A percentile compares a stretch with the other conserved stretches of the same genome.
Conservation (phyloP, 805 yeast species). For the Pichia nakasei region DNA sequence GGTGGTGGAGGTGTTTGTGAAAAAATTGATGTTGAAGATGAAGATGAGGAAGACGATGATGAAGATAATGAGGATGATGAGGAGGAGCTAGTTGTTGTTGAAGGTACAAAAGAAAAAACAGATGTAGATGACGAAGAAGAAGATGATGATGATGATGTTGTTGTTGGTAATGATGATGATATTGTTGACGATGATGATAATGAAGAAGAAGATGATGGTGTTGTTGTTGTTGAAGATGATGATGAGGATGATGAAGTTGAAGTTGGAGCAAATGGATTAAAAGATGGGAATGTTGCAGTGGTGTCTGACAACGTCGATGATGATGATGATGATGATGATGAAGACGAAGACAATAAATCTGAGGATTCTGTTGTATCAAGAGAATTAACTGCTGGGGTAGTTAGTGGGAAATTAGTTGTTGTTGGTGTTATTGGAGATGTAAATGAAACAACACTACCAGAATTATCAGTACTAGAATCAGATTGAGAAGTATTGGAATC, state of each 20-base stretch:
- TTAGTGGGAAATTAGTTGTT: neutral
- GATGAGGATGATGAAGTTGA: conserved; percentile 3
- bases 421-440: neutral
- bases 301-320: conserved; percentile 3
- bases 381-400: too few species aligned
- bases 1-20: conserved; percentile 8
- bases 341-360: neutral
- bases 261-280: conserved; percentile 2
- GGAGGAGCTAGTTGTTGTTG: conserved; percentile 6
- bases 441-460: neutral
- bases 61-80: conserved; percentile 1
- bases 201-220: conserved; percentile 1
- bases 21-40: conserved; percentile 5
- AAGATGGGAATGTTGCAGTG: neutral
- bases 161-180: conserved; percentile 5
- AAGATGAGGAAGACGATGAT: conserved; percentile 4
- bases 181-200: conserved; percentile 1
- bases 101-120: conserved; percentile 1
- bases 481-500: conserved; percentile 1
- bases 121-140: conserved; percentile 6
- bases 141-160: conserved; percentile 3
- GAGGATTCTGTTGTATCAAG: neutral
- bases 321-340: conserved; percentile 5
- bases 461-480: neutral
- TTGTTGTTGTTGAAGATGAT: neutral